Percentiles rank a stretch among this genome's conserved stretches.
Conservation (phyloP, 768 basidiomycete species). For the Suillus clintonianus region DNA sequence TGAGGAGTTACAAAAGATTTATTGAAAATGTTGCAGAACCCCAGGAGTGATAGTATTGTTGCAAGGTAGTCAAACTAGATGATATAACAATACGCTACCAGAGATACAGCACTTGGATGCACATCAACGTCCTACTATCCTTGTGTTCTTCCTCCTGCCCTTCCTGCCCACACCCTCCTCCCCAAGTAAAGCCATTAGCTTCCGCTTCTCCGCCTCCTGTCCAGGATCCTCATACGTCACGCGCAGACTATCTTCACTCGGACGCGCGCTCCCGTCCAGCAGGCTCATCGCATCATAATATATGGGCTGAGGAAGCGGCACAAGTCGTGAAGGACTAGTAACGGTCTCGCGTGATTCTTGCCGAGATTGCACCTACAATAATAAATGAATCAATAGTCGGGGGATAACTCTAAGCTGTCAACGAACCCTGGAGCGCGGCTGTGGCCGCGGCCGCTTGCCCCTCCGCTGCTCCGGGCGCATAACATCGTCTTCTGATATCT, state of each 20-base stretch:
- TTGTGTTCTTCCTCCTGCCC: constrained; percentile 15
- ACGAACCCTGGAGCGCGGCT: constrained; percentile 38
- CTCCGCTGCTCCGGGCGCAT: constrained; percentile 15
- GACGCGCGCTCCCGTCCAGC: constrained; percentile 25
- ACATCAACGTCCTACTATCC: constrained; percentile 29
- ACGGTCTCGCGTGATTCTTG: constrained; percentile 36
- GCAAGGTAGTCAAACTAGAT: background rate
- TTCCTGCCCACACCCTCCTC: constrained; percentile 16
- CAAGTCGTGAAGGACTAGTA: constrained; percentile 6
- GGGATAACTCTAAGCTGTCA: background rate
- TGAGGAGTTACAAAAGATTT: no score
- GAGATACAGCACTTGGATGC: background rate
- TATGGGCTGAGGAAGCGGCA: constrained; percentile 2
- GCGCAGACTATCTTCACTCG: constrained; percentile 48
- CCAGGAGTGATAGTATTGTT: no score
- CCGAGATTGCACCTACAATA: constrained; percentile 38
- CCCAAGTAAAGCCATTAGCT: constrained; percentile 57
- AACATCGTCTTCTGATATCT: constrained; percentile 44
- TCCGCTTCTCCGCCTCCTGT: constrained; percentile 57
- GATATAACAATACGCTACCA: background rate
- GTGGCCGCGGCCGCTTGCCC: constrained; percentile 41
- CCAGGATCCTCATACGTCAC: constrained; percentile 72
- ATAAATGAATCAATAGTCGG: background rate
- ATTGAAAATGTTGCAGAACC: no score
- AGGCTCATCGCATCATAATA: constrained; percentile 32